Base-by-base conservation (phyloP, 1,284 basidiomycete species). In the Ustilago hordei region DNA sequence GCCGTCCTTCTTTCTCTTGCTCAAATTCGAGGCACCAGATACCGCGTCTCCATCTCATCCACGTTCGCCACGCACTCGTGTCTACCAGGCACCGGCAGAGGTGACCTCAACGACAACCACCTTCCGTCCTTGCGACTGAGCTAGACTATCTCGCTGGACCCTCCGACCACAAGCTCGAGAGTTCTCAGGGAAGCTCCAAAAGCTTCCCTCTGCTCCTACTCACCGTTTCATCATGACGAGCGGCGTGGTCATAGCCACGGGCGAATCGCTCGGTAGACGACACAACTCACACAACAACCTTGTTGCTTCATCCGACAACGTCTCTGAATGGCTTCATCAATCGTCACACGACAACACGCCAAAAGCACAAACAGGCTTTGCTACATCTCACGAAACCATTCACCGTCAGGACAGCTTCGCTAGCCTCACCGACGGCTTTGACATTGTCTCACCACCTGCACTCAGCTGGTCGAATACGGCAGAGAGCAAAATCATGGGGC, bases 231-330 rank as follows among this genome's bases (percentile, higher is more conserved):
- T n/a, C 23, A 76, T 76, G 74, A 59, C 65, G 38, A 69, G 61
- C 62, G 62, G 68, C 62, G 39, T 71, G 35, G n/a, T 68, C n/a
- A 50, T 60, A 6, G 59, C 68, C 34, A 57, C 57, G 6, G 64
- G 64, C 32, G 71, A 60, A 45, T 57, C 73, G 58, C 75, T 77
- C 13, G 69, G 75, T 36, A 77, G 69, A 61, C 75, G 75, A 23
- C 75, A 77, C 61, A 73, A 69, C 38, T 73, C 75, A 13, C 60
- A 69, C 63, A 64, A 55, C 64, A 77, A 63, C 36, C 75, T 77
- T 56, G 59, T 76, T 35, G 19, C 53, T 36, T n/a, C 53, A 13
- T 69, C 66, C 19, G 69, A 77, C 55, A 73, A 48, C 55, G 60
- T 77, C 19, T 54, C 59, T 11, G 75, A 77, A 15, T 77, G 75